These are phyloP conservation scores for Parastagonospora avenae DNA, from an alignment of 2,329 filamentous ascomycete species.

Conservation along the genomic window DNA sequence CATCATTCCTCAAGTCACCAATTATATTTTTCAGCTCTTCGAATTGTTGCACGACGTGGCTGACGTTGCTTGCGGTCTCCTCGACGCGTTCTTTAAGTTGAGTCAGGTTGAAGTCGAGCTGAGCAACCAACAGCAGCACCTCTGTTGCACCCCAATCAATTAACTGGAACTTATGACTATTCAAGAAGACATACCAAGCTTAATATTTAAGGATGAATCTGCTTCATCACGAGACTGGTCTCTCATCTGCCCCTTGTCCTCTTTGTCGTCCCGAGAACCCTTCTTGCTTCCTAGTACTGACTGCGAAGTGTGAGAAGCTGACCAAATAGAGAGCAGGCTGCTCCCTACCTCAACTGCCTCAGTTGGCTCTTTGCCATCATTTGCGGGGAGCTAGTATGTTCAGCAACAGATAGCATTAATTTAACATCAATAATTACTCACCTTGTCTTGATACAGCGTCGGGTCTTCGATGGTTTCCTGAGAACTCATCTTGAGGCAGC, in stretches of 20 bases:
- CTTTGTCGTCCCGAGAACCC: not conserved
- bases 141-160: not conserved
- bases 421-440: not conserved
- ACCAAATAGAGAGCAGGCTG: not conserved
- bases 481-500: not conserved
- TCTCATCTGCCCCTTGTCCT: not conserved
- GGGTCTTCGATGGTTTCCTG: not conserved
- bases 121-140: not conserved
- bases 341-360: not conserved
- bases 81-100: not conserved
- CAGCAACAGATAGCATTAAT: not conserved
- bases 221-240: not conserved
- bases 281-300: not conserved
- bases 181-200: not conserved
- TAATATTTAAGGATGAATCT: not conserved
- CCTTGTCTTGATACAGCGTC: not conserved
- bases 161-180: not conserved
- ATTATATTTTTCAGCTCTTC: not conserved
- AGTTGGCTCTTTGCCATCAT: not conserved
- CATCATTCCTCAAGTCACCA: not conserved
- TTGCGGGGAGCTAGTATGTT: not conserved
- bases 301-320: not conserved
- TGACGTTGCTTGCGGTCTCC: not conserved
- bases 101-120: not conserved
- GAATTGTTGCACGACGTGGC: not conserved